Base-by-base conservation (phyloP, 2,329 filamentous ascomycete species). In the Aspergillus oerlinghausenensis region DNA sequence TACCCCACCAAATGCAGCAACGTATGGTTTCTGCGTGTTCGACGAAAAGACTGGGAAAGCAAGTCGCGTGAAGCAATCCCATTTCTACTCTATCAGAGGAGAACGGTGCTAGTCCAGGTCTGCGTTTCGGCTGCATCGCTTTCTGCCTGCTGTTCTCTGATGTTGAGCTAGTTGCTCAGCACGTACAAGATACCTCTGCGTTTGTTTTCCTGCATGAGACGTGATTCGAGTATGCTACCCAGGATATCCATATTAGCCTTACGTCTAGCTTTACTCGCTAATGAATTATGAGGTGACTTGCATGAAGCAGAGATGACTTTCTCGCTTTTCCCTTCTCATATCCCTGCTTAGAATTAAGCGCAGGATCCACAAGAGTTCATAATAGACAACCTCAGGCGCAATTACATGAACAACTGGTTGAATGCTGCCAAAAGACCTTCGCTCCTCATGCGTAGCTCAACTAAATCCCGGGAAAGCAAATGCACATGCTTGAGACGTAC, bases 1-100 rank as follows among this genome's bases (percentile, higher is more conserved):
- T 70, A 93, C 90, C 14, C 92, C 92, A 38, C 92, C 92, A 3
- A 95, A 96, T 67, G 92, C 93, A 40, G 90, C 90, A 40, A 88
- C 84, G 57, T 84, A 85, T 58, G 92, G 92, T 25, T 96, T 90
- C 73, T 83, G 90, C 67, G 85, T 93, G 68, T 97, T 93, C 72
- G 84, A 93, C 67, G 83, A 87, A 61, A 80, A 80, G 64, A 95
- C 90, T 3, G 89, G 92, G 53, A 86, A 86, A 73, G 84, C 82
- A 56, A 88, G 81, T 63, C 88, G 91, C 71, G 81, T 92, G 49
- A 80, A 82, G 57, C 88, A 89, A 67, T 87, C 84, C 67, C 82
- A 84, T 57, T 89, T 89, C 76, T 91, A 85, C 74, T 92, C 89
- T n/a, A 70, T 77, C 54, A 67, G 77, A 51, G 80, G 80, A n/a